Conservation (phyloP, 768 basidiomycete species). For the Wakefieldia striispora region DNA sequence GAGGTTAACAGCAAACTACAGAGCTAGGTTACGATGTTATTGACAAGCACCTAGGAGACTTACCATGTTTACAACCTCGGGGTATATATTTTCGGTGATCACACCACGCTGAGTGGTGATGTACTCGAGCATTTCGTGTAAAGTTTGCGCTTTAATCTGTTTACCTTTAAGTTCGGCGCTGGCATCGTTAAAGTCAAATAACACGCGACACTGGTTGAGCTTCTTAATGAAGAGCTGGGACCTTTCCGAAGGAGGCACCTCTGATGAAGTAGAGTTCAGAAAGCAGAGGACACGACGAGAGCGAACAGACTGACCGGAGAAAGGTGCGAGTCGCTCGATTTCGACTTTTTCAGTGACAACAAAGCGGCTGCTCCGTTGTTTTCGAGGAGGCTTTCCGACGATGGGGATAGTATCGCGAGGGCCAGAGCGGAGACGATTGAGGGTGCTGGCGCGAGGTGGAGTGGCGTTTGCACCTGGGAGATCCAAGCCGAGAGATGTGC, state of each 20-base stretch:
- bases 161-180: constrained; percentile 95
- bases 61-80: constrained; percentile 98
- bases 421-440: constrained; percentile 73
- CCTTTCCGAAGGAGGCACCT: constrained; percentile 85
- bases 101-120: constrained; percentile 96
- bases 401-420: constrained; percentile 98
- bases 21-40: constrained; percentile 6
- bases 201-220: constrained; percentile 91
- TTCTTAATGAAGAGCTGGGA: constrained; percentile 92
- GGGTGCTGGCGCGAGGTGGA: constrained; percentile 64
- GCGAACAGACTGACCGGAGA: constrained; percentile 55
- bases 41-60: constrained; percentile 25
- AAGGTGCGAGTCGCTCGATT: constrained; percentile 89
- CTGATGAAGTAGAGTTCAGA: constrained; percentile 39
- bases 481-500: constrained; percentile 48
- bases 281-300: constrained; percentile 8
- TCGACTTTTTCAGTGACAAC: constrained; percentile 96
- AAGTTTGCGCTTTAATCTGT: constrained; percentile 96
- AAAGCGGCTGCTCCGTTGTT: constrained; percentile 96
- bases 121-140: constrained; percentile 99
- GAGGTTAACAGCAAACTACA: constrained; percentile 93
- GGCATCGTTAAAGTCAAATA: constrained; percentile 99
- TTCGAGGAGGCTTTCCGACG: constrained; percentile 93
- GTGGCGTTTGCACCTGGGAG: constrained; percentile 42
- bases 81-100: constrained; percentile 96